Evolutionary conservation across 345 rosid species (phyloP).

Genomic region (Sonneratia alba): DNA sequence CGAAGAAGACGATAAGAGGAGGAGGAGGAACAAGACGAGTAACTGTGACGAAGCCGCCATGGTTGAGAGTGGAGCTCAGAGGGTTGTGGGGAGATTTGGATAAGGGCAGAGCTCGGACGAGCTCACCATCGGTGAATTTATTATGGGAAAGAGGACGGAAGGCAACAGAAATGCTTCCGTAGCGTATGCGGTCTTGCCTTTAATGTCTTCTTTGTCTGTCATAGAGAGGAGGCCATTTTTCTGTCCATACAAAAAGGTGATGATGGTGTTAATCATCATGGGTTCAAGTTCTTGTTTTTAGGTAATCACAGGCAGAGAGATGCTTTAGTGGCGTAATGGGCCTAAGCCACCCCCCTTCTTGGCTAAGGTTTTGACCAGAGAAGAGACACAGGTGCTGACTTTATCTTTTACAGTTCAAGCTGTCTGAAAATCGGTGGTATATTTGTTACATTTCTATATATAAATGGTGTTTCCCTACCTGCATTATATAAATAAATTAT

Average conservation of each 20-base stretch:
- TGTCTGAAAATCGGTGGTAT: too few relatives aligned
- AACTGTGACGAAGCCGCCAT: background rate
- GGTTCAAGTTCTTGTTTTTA: background rate
- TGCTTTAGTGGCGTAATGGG: background rate
- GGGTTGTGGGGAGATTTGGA: background rate
- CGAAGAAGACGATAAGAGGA: background rate
- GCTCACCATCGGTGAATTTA: background rate
- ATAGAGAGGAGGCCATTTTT: background rate
- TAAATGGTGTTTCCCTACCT: too few relatives aligned
- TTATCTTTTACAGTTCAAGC: background rate
- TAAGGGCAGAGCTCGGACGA: background rate
- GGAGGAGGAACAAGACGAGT: background rate
- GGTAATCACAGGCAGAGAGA: background rate
- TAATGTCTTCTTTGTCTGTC: background rate
- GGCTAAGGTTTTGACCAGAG: constrained; percentile 2
- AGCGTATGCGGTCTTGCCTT: background rate
- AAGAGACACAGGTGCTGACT: background rate
- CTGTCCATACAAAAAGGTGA: background rate
- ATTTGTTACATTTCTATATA: too few relatives aligned
- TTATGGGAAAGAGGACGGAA: too few relatives aligned
- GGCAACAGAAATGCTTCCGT: background rate
- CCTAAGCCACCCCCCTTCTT: background rate
- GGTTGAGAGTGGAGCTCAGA: background rate
- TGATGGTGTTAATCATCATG: background rate
- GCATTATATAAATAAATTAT: too few relatives aligned